A percentile compares a stretch with the other conserved stretches of the same genome.
Conservation (phyloP, 2,329 filamentous ascomycete species). For the Phialophora expanda region DNA sequence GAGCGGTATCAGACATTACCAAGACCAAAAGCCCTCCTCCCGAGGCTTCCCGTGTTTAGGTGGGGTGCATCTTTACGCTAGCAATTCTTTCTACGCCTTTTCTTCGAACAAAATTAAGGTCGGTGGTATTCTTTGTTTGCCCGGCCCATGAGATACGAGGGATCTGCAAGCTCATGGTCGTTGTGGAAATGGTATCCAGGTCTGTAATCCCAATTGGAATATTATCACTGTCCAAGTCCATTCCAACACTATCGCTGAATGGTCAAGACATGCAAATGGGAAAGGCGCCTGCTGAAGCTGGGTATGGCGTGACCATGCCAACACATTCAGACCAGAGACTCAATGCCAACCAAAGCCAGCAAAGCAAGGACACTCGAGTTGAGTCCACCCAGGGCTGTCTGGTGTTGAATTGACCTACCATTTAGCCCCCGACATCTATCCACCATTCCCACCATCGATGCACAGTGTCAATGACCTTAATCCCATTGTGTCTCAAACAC, state of each 20-base stretch:
- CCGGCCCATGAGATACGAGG: background rate
- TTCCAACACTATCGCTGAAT: background rate
- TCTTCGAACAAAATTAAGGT: background rate
- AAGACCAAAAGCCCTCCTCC: background rate
- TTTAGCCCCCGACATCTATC: background rate
- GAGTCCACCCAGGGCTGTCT: background rate
- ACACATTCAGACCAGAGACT: background rate
- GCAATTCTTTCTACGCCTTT: background rate
- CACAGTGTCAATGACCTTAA: background rate
- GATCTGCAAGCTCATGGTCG: background rate
- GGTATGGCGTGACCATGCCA: background rate
- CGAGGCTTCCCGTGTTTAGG: conserved; percentile 4
- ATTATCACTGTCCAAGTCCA: background rate
- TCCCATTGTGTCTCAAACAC: background rate
- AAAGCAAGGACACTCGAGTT: background rate
- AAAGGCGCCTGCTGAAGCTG: background rate
- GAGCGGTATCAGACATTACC: conserved; percentile 1
- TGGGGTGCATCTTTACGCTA: conserved; percentile 7
- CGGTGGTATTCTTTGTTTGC: background rate
- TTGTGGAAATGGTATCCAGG: background rate
- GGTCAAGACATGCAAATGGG: background rate
- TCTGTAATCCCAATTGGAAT: background rate
- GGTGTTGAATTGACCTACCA: background rate
- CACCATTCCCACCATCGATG: background rate
- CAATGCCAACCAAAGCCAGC: background rate